Evolutionary conservation across 169 alveolate genomes (phyloP), one percentile per base, ranked within the genome.

Genomic region (Babesia ovis): DNA sequence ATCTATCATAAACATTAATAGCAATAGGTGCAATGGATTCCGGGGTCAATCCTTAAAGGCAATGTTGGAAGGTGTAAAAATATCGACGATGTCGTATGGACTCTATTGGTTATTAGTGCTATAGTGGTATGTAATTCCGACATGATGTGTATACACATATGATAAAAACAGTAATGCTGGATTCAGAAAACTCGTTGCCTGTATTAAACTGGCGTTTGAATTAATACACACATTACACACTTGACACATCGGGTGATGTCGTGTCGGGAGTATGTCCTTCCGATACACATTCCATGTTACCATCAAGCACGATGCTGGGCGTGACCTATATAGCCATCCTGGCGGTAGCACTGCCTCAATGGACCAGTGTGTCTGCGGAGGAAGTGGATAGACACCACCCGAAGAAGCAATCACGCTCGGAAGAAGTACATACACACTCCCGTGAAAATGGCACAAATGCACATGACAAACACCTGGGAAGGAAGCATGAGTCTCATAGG

Each of bases 231-330:
- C 56, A 12, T 20, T 18, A 48, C 56, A 60, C 70, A 60, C 70
- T 29, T 45, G n/a, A 39, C 6, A 3, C 42, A 42, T 39, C 39
- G 50, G 70, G 70, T 60, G 70, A 60, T 60, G 70, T 60, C 56
- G 70, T 60, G 70, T 41, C 23, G 70, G 70, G 70, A 20, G 35
- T 4, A 18, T 0, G 34, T 37, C 70, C 34, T 60, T 60, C 41
- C 56, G 34, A 11, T 60, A 60, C 70, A 60, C 70, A 60, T 60
- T 32, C 5, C 0, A 60, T 42, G 14, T 22, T 41, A 20, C 14
- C 5, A 4, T 23, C 14, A 6, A 45, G 32, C 67, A 57, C 32
- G 20, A 57, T 57, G 67, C 32, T 57, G 45, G 45, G 50, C 50
- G 34, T 57, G 50, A n/a, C 39, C 3, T 14, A 23, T 18, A 27